Evolutionary conservation across 768 basidiomycete genomes (phyloP).

Genomic region (Dentipellis fragilis): DNA sequence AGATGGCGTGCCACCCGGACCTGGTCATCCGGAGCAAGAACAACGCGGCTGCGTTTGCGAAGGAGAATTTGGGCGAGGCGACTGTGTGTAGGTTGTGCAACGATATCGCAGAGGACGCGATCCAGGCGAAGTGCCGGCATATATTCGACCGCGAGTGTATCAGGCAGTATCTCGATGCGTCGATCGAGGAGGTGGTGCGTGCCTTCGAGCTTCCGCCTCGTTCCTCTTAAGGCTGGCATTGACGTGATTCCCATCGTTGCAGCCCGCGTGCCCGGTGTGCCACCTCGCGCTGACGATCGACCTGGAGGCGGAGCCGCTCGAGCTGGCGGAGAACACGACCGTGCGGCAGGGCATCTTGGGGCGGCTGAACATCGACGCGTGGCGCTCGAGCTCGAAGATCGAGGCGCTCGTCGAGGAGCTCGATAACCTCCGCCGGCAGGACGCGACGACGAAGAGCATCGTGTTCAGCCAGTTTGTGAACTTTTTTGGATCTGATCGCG

Average conservation of each 20-base stretch:
- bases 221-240: neutral
- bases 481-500: conserved; percentile 89
- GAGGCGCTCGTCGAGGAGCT: conserved; percentile 95
- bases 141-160: conserved; percentile 97
- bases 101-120: conserved; percentile 95
- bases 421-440: conserved; percentile 69
- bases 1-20: conserved; percentile 94
- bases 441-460: conserved; percentile 89
- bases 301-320: conserved; percentile 87
- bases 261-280: conserved; percentile 94
- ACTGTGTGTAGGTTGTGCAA: conserved; percentile 93
- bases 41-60: conserved; percentile 53
- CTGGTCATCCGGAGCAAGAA: conserved; percentile 83
- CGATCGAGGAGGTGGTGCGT: conserved; percentile 53
- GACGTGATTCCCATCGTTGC: neutral
- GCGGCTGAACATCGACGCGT: conserved; percentile 77
- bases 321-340: conserved; percentile 51
- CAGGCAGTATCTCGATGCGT: conserved; percentile 77
- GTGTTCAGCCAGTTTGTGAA: conserved; percentile 96
- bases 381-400: conserved; percentile 95
- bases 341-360: conserved; percentile 88
- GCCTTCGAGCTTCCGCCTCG: neutral
- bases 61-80: conserved; percentile 47
- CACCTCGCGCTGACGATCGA: conserved; percentile 90
- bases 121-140: conserved; percentile 86